These are phyloP conservation scores for Thalassiosira sp. DNA, from an alignment of 352 stramenopile genomes.

Conservation along the genomic window DNA sequence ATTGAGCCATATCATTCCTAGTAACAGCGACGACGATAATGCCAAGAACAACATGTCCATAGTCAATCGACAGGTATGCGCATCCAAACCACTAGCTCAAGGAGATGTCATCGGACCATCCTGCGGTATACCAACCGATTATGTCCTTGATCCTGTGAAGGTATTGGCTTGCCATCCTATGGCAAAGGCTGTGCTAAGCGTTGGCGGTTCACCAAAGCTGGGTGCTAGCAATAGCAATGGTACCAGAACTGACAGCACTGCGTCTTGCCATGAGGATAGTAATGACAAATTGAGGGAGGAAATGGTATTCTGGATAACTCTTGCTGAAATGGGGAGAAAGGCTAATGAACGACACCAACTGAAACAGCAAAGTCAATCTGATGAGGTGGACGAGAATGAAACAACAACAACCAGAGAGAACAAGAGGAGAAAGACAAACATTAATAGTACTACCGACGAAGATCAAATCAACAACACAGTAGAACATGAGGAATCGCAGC, in stretches of 20 bases:
- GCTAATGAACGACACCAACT: not conserved
- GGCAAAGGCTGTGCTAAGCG: not conserved
- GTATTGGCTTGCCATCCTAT: not conserved
- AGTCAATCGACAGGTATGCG: not conserved
- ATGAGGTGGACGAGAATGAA: not conserved
- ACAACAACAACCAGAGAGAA: not conserved
- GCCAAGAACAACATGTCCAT: not conserved
- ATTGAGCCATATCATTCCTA: not conserved
- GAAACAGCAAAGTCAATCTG: not conserved
- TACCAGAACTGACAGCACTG: not conserved
- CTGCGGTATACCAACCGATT: not conserved
- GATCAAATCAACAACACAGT: not conserved
- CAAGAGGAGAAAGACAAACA: not conserved
- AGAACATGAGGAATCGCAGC: not conserved
- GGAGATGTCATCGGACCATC: not conserved
- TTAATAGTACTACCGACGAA: not conserved
- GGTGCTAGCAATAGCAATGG: no score
- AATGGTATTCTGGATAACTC: not conserved
- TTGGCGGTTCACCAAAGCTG: not conserved
- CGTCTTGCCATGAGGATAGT: not conserved
- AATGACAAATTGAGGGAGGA: not conserved
- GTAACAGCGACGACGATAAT: not conserved
- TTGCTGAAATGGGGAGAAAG: not conserved
- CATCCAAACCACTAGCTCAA: not conserved
- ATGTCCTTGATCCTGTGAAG: not conserved